Conservation (phyloP, 2,329 filamentous ascomycete species). For the Penicillium sclerotigenum region DNA sequence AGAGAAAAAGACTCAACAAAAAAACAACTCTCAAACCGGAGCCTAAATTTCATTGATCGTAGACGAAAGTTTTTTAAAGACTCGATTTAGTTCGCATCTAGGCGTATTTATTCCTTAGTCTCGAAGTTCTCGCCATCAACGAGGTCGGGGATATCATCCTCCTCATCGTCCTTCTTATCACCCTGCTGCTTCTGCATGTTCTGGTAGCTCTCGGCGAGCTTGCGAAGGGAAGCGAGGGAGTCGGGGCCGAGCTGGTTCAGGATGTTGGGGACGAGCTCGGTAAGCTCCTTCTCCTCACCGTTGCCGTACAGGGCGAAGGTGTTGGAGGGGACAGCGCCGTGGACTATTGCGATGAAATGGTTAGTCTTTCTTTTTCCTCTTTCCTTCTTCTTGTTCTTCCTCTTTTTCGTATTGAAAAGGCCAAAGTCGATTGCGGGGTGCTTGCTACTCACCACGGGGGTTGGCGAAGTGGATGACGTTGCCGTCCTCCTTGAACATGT, state of each 20-base stretch:
- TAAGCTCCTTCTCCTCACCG: constrained; percentile 99
- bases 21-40: constrained; percentile 12
- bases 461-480: constrained; percentile 99
- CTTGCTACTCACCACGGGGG: constrained; percentile 75
- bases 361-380: not conserved
- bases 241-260: constrained; percentile 99
- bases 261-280: constrained; percentile 97
- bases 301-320: constrained; percentile 99
- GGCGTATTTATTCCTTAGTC: constrained; percentile 75
- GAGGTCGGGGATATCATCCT: constrained; percentile 87
- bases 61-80: constrained; percentile 18
- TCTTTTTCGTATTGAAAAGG: not conserved
- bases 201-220: constrained; percentile 99
- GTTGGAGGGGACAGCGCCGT: constrained; percentile 95
- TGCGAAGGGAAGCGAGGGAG: constrained; percentile 93
- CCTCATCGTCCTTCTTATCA: constrained; percentile 74
- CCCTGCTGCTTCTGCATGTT: constrained; percentile 92
- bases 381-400: not conserved
- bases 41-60: constrained; percentile 26
- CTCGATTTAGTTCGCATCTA: constrained; percentile 6
- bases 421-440: not conserved
- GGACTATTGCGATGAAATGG: constrained; percentile 57
- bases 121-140: constrained; percentile 98
- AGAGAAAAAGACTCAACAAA: not conserved
- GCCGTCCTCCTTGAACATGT: constrained; percentile 99